Percentiles rank a stretch among this genome's conserved stretches.
Conservation (phyloP, 2,329 filamentous ascomycete genomes). For the Lachnellula subtilissima region DNA sequence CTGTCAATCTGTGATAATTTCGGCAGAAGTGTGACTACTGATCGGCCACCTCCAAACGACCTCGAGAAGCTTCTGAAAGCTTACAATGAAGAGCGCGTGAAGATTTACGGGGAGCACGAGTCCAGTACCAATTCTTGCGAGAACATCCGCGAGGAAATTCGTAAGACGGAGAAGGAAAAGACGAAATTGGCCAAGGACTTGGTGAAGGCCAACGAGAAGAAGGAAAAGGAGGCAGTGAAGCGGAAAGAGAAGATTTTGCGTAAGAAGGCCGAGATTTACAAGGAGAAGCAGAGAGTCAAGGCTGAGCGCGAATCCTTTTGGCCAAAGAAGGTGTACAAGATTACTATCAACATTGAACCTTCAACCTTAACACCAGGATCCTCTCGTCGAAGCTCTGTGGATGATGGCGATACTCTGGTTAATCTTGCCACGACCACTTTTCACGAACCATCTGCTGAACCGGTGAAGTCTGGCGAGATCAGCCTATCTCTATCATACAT, state of each 20-base stretch:
- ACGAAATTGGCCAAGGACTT: conserved; percentile 23
- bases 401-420: conserved; percentile 25
- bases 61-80: conserved; percentile 22
- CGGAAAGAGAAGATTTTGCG: conserved; percentile 34
- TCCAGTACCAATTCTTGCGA: conserved; percentile 31
- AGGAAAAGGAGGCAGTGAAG: conserved; percentile 35
- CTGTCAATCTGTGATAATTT: conserved; percentile 26
- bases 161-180: conserved; percentile 31
- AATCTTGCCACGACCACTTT: conserved; percentile 23
- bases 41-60: conserved; percentile 17
- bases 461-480: conserved; percentile 22
- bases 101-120: conserved; percentile 38
- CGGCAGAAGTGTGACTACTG: conserved; percentile 19
- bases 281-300: conserved; percentile 42
- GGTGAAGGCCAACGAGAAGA: conserved; percentile 33
- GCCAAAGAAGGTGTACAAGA: conserved; percentile 45
- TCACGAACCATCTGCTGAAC: conserved; percentile 15
- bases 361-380: conserved; percentile 39
- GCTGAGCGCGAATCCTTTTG: conserved; percentile 44
- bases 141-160: conserved; percentile 32
- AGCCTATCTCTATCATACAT: conserved; percentile 29
- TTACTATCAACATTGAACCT: conserved; percentile 49
- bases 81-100: conserved; percentile 27
- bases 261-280: conserved; percentile 34
- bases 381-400: conserved; percentile 45